Evolutionary conservation across 2,329 filamentous ascomycete species (phyloP).

Genomic region (Alternaria consortialis): DNA sequence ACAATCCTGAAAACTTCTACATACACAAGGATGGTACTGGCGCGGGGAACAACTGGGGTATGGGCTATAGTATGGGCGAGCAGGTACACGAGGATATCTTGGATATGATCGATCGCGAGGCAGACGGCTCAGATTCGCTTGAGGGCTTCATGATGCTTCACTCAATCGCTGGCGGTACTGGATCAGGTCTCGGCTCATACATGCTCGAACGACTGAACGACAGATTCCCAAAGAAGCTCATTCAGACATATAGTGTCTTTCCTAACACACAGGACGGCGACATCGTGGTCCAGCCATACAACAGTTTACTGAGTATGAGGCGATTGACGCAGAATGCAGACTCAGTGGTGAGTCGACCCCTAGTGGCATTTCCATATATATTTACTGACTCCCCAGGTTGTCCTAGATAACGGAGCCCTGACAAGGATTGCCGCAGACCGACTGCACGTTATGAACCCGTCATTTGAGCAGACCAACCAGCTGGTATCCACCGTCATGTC

Average conservation of each 20-base stretch:
- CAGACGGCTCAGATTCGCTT: constrained; percentile 95
- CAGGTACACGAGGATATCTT: constrained; percentile 94
- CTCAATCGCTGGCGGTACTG: constrained; percentile 96
- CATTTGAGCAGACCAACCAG: constrained; percentile 97
- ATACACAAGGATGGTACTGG: constrained; percentile 92
- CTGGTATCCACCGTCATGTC: constrained; percentile 97
- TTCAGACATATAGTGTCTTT: constrained; percentile 98
- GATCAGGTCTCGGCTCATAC: constrained; percentile 94
- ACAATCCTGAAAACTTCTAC: constrained; percentile 99
- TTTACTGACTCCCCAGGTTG: constrained; percentile 63
- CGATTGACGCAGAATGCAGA: constrained; percentile 95
- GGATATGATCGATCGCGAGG: constrained; percentile 99
- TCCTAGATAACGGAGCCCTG: constrained; percentile 93
- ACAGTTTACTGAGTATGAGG: constrained; percentile 91
- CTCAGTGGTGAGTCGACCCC: constrained; percentile 72
- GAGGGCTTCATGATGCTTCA: constrained; percentile 99
- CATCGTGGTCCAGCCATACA: constrained; percentile 98
- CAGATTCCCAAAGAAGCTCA: constrained; percentile 97
- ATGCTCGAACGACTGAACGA: constrained; percentile 96
- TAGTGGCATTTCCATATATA: background rate
- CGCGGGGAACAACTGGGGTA: constrained; percentile 98
- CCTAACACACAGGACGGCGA: constrained; percentile 90
- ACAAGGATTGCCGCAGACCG: constrained; percentile 94
- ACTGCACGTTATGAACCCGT: constrained; percentile 92
- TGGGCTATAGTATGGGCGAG: constrained; percentile 93